Conservation (phyloP, 225 moss, liverwort and hornwort species). For the Sphagnum contortum region DNA sequence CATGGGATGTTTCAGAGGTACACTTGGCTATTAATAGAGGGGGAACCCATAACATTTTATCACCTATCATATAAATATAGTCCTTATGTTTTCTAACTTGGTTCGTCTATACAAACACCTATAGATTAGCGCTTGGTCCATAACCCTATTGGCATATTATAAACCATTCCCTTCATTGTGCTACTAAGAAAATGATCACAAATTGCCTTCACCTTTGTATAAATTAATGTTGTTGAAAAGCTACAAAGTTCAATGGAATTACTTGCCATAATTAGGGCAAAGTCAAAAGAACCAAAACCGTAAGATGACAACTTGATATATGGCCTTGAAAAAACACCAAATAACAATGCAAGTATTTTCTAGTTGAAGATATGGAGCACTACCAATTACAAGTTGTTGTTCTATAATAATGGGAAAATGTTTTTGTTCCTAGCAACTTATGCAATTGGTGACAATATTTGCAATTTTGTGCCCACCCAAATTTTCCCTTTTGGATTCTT, state of each 20-base stretch:
- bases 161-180: too few relatives aligned
- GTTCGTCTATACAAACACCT: too few relatives aligned
- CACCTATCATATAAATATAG: too few relatives aligned
- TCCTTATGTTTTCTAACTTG: too few relatives aligned
- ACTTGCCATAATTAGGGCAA: slow-evolving; percentile 47
- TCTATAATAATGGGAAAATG: slow-evolving; percentile 85
- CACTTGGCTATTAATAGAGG: too few relatives aligned
- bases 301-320: slow-evolving; percentile 67
- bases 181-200: too few relatives aligned
- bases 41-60: too few relatives aligned
- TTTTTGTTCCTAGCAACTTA: slow-evolving; percentile 62
- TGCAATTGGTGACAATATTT: slow-evolving; percentile 16
- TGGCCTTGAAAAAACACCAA: slow-evolving; percentile 78
- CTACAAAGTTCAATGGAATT: slow-evolving; percentile 68
- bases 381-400: slow-evolving; percentile 86
- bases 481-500: too few relatives aligned
- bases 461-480: too few relatives aligned
- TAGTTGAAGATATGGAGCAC: slow-evolving; percentile 92
- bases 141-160: too few relatives aligned
- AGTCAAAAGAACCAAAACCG: slow-evolving; percentile 63
- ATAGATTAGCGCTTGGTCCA: too few relatives aligned
- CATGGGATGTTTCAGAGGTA: too few relatives aligned
- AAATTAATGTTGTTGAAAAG: slow-evolving; percentile 74
- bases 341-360: slow-evolving; percentile 70
- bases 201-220: background rate